These are phyloP conservation scores for Calonectria ilicicola DNA, from an alignment of 2,329 filamentous ascomycete species.

Conservation along the genomic window DNA sequence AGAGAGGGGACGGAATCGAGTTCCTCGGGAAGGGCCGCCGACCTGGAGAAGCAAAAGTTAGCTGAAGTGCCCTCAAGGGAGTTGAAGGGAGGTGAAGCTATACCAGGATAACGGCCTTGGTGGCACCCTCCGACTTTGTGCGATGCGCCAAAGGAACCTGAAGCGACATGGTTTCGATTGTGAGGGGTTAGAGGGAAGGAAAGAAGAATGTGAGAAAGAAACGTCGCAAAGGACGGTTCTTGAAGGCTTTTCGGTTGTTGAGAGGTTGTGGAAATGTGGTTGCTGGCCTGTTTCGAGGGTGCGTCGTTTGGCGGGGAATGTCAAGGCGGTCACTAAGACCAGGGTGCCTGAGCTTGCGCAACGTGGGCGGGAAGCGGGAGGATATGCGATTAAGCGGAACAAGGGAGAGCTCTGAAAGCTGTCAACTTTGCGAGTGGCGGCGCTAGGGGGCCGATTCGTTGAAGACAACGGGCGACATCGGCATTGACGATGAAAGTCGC, in stretches of 20 bases:
- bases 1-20: conserved; percentile 92
- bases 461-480: neutral
- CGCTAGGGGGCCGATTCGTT: neutral
- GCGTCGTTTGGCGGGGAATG: conserved; percentile 21
- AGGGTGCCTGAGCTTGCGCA: conserved; percentile 14
- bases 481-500: neutral
- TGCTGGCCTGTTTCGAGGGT: conserved; percentile 14
- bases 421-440: conserved; percentile 18
- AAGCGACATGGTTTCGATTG: conserved; percentile 61
- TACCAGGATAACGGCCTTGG: conserved; percentile 96
- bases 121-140: conserved; percentile 69
- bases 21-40: conserved; percentile 94
- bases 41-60: conserved; percentile 69
- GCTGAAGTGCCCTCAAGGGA: conserved; percentile 28
- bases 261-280: conserved; percentile 17
- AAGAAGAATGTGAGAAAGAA: neutral
- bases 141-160: conserved; percentile 66
- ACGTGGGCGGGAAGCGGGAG: conserved; percentile 3
- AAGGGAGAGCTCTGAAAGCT: conserved; percentile 20
- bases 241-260: neutral
- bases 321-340: conserved; percentile 25
- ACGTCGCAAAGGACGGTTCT: conserved; percentile 16
- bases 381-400: conserved; percentile 37
- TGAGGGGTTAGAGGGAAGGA: neutral
- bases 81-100: conserved; percentile 29